phyloP scores from a whole-genome alignment of 192 early-diverging fungal species.

The Coemansia guatemalensis region DNA sequence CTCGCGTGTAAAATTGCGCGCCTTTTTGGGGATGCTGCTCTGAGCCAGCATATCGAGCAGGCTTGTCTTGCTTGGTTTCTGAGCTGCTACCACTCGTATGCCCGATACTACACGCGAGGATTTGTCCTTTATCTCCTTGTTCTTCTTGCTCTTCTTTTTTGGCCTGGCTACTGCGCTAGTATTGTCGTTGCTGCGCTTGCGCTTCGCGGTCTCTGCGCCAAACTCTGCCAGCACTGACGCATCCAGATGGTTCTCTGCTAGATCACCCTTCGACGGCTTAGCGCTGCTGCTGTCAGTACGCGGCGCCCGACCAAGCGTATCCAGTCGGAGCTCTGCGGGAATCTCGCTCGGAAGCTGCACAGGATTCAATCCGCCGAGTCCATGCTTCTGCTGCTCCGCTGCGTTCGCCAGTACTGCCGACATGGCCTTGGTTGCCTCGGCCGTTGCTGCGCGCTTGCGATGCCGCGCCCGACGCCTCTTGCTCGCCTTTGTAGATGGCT shows the following conservation, averaged over 20 bases:
- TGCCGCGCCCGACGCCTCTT: slow-evolving; percentile 44
- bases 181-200: not conserved
- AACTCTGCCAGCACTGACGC: slow-evolving; percentile 40
- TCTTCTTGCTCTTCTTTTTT: slow-evolving; percentile 19
- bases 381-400: slow-evolving; percentile 11
- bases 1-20: slow-evolving; percentile 18
- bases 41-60: slow-evolving; percentile 39
- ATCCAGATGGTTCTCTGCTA: slow-evolving; percentile 18
- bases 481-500: slow-evolving; percentile 3
- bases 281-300: not conserved
- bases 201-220: slow-evolving; percentile 10
- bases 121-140: slow-evolving; percentile 13
- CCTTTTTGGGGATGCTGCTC: slow-evolving; percentile 21
- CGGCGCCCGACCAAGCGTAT: not conserved
- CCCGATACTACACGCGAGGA: slow-evolving; percentile 42
- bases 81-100: slow-evolving; percentile 44
- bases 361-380: not conserved
- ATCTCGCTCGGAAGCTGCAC: slow-evolving; percentile 31
- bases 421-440: slow-evolving; percentile 8
- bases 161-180: not conserved
- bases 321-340: slow-evolving; percentile 41
- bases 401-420: slow-evolving; percentile 15
- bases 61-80: slow-evolving; percentile 17
- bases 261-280: not conserved
- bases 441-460: slow-evolving; percentile 33